phyloP scores from a whole-genome alignment of 306 rosid species.

The Rubus idaeus region DNA sequence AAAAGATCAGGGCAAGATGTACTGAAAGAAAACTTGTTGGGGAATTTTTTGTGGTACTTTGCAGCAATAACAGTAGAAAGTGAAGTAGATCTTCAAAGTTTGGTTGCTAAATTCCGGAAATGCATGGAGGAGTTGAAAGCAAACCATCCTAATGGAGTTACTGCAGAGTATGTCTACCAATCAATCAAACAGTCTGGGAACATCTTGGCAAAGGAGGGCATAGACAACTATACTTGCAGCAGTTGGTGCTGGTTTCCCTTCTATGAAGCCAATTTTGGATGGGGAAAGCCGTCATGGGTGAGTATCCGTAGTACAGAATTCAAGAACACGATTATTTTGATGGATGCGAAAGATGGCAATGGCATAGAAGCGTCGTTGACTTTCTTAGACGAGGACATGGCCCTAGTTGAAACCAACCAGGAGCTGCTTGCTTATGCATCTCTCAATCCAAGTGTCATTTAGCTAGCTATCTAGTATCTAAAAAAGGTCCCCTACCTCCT shows the following conservation, averaged over 20 bases:
- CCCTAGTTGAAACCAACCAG: constrained; percentile 1
- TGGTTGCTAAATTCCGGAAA: constrained; percentile 12
- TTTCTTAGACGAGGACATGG: constrained; percentile 12
- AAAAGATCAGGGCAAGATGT: constrained; percentile 23
- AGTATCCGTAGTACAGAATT: background rate
- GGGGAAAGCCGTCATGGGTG: constrained; percentile 40
- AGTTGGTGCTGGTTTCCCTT: constrained; percentile 30
- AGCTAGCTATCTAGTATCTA: background rate
- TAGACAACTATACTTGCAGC: constrained; percentile 9
- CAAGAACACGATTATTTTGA: constrained; percentile 17
- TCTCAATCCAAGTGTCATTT: constrained; percentile 19
- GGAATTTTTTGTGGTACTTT: constrained; percentile 37
- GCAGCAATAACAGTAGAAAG: constrained; percentile 3
- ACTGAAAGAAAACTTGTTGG: constrained; percentile 24
- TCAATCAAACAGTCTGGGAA: background rate
- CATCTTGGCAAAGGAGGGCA: background rate
- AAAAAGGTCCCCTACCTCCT: background rate
- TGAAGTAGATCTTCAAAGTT: background rate
- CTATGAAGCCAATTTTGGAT: constrained; percentile 26
- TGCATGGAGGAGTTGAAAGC: background rate
- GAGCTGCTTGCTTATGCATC: constrained; percentile 24
- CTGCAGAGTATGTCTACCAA: background rate
- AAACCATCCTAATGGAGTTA: background rate
- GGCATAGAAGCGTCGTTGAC: constrained; percentile 24
- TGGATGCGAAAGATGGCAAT: constrained; percentile 22